phyloP scores from a whole-genome alignment of 768 basidiomycete genomes.

The Amanita muscaria region DNA sequence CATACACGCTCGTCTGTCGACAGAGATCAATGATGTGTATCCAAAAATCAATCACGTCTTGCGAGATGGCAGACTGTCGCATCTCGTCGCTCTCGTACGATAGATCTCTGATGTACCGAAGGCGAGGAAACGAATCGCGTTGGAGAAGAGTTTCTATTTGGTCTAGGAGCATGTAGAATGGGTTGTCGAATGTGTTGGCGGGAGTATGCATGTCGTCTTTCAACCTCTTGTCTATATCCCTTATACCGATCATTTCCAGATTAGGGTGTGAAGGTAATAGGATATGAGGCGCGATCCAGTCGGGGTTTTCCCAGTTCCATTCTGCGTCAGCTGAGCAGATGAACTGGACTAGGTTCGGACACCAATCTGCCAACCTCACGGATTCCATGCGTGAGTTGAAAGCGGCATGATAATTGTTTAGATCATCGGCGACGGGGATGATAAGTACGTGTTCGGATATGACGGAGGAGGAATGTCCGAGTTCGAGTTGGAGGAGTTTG shows the following conservation, averaged over 20 bases:
- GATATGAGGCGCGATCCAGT: constrained; percentile 76
- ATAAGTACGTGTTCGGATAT: constrained; percentile 63
- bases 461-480: constrained; percentile 61
- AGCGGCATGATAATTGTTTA: constrained; percentile 12
- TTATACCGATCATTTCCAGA: constrained; percentile 60
- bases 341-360: constrained; percentile 60
- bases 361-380: constrained; percentile 54
- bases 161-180: constrained; percentile 57
- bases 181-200: constrained; percentile 26
- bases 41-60: constrained; percentile 31
- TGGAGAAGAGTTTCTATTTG: constrained; percentile 55
- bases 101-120: constrained; percentile 58
- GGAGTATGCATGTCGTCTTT: constrained; percentile 28
- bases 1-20: neutral
- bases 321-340: constrained; percentile 72
- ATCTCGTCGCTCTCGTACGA: constrained; percentile 49
- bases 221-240: constrained; percentile 60
- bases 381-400: constrained; percentile 18
- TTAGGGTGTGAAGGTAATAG: constrained; percentile 56
- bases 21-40: constrained; percentile 19
- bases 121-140: constrained; percentile 49
- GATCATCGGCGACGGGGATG: constrained; percentile 17
- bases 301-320: constrained; percentile 73
- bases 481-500: constrained; percentile 55
- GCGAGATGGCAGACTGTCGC: constrained; percentile 27